A percentile compares a stretch with the other conserved stretches of the same genome.
These are phyloP conservation scores for Pyrenula aspistea DNA, from an alignment of 495 filamentous ascomycete genomes.

Conservation along the genomic window DNA sequence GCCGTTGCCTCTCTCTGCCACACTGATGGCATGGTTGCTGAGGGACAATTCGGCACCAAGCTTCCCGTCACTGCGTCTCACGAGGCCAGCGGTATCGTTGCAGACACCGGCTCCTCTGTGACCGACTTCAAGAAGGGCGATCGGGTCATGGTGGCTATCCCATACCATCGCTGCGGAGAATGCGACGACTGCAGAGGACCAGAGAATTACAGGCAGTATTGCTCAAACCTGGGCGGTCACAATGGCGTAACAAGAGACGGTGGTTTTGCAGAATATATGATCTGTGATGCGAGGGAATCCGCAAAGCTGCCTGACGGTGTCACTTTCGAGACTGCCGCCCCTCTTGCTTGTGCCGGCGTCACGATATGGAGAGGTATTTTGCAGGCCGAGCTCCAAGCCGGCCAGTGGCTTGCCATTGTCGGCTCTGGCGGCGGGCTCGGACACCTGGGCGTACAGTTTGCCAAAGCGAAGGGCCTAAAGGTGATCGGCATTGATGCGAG, in stretches of 20 bases:
- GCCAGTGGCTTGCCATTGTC: slow-evolving; percentile 37
- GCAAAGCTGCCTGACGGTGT: slow-evolving; percentile 20
- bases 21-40: slow-evolving; percentile 41
- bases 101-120: slow-evolving; percentile 29
- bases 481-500: slow-evolving; percentile 44
- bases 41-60: slow-evolving; percentile 25
- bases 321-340: slow-evolving; percentile 18
- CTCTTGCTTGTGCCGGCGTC: slow-evolving; percentile 27
- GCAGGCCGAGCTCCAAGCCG: slow-evolving; percentile 25
- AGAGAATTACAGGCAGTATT: slow-evolving; percentile 34
- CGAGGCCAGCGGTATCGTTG: slow-evolving; percentile 45
- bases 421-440: slow-evolving; percentile 47
- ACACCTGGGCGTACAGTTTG: slow-evolving; percentile 40
- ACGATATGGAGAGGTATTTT: slow-evolving; percentile 32
- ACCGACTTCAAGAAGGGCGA: slow-evolving; percentile 32
- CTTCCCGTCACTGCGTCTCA: slow-evolving; percentile 45
- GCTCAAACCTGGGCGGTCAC: slow-evolving; percentile 16
- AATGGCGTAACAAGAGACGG: slow-evolving; percentile 16
- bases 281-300: slow-evolving; percentile 14
- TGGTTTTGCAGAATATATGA: slow-evolving; percentile 21
- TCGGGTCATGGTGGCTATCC: slow-evolving; percentile 35
- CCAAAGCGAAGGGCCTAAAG: slow-evolving; percentile 32
- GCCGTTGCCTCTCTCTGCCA: slow-evolving; percentile 49
- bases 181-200: slow-evolving; percentile 34
- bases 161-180: slow-evolving; percentile 30